phyloP scores from a whole-genome alignment of 192 early-diverging fungal species.

The Spizellomyces punctatus region DNA sequence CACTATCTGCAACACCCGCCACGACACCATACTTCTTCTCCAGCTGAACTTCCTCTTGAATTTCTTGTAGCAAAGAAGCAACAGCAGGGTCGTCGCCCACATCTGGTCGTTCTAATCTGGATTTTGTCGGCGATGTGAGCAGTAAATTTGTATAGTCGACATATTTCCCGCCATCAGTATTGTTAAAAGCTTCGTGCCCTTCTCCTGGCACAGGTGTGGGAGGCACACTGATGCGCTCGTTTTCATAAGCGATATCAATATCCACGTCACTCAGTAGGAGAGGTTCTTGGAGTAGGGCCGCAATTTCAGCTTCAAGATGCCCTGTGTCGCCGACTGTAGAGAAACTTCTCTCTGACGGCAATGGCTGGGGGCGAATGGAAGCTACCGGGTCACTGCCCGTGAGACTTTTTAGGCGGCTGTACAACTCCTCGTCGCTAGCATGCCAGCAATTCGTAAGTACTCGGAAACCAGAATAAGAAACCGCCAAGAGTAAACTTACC shows the following conservation, averaged over 20 bases:
- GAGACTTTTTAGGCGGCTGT: constrained; percentile 26
- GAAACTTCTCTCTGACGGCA: background rate
- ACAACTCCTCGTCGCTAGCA: constrained; percentile 34
- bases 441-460: background rate
- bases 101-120: background rate
- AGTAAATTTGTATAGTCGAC: constrained; percentile 45
- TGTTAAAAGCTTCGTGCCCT: background rate
- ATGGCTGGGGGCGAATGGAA: background rate
- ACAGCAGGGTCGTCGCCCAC: constrained; percentile 26
- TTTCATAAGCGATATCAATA: constrained; percentile 26
- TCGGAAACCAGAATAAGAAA: background rate
- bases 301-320: constrained; percentile 23
- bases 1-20: background rate
- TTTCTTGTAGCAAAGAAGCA: constrained; percentile 16
- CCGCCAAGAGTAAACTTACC: background rate
- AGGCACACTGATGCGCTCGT: constrained; percentile 28
- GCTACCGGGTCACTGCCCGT: constrained; percentile 32
- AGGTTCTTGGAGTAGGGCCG: background rate
- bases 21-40: constrained; percentile 27
- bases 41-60: constrained; percentile 29
- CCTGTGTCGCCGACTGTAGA: background rate
- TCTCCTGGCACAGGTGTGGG: constrained; percentile 14
- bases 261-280: constrained; percentile 25
- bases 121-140: constrained; percentile 35
- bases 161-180: constrained; percentile 13